phyloP scores from a whole-genome alignment of 306 rosid species.

The Astragalus glycyphyllos region DNA sequence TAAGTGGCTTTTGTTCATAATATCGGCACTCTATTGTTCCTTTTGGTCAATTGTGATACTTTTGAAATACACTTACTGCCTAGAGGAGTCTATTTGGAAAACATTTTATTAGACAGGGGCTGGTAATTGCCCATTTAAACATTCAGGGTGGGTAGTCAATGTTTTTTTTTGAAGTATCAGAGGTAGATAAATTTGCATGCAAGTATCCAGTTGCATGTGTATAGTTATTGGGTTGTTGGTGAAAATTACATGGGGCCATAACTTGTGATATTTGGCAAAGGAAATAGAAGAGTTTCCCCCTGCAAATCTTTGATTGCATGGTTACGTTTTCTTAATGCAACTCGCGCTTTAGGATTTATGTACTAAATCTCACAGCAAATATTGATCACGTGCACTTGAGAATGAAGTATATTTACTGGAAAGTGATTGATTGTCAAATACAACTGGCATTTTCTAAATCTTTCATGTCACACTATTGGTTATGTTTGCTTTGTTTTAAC shows the following conservation, averaged over 20 bases:
- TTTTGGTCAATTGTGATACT: neutral
- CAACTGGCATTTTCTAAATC: neutral
- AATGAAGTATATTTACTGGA: too few species aligned
- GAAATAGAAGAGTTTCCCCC: too few species aligned
- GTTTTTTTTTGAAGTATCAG: neutral
- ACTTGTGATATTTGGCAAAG: too few species aligned
- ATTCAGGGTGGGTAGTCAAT: neutral
- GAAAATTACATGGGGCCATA: too few species aligned
- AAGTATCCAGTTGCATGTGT: neutral
- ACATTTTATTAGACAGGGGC: neutral
- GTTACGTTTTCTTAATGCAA: neutral
- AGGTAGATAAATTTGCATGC: neutral
- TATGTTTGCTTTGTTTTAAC: neutral
- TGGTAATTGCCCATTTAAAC: neutral
- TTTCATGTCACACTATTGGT: neutral
- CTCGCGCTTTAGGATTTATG: too few species aligned
- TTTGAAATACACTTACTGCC: neutral
- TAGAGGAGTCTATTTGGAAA: neutral
- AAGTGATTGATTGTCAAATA: too few species aligned
- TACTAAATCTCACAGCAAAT: too few species aligned
- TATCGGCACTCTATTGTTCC: neutral
- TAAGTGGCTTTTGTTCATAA: neutral
- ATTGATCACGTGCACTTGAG: neutral
- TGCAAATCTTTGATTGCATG: neutral
- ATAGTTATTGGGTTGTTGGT: neutral